Percentiles rank a stretch among this genome's conserved stretches.
phyloP scores from a whole-genome alignment of 495 filamentous ascomycete species.

The Astrothelium macrocarpum region DNA sequence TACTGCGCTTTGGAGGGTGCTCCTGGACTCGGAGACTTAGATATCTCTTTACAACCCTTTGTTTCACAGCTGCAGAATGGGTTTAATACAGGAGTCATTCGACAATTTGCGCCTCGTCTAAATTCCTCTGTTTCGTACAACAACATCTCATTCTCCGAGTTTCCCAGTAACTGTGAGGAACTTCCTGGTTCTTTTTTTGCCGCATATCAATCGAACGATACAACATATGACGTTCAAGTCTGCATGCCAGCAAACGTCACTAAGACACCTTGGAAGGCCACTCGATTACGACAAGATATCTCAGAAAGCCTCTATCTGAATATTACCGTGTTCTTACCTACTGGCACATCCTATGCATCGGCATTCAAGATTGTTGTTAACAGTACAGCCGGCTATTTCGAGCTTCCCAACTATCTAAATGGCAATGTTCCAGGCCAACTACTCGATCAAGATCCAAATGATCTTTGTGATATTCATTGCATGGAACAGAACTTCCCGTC shows the following conservation, averaged over 20 bases:
- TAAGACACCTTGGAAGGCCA: conserved; percentile 26
- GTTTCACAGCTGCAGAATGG: conserved; percentile 18
- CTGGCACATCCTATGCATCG: not conserved
- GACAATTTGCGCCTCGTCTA: conserved; percentile 28
- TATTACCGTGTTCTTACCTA: conserved; percentile 3
- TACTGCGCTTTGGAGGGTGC: not conserved
- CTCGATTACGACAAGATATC: conserved; percentile 28
- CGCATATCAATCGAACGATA: conserved; percentile 13
- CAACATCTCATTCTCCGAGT: conserved; percentile 15
- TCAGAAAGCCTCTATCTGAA: conserved; percentile 25
- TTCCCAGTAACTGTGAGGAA: conserved; percentile 19
- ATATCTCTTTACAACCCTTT: conserved; percentile 19
- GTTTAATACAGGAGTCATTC: conserved; percentile 24
- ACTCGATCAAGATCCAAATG: conserved; percentile 15
- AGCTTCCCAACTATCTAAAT: conserved; percentile 30
- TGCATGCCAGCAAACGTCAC: conserved; percentile 25
- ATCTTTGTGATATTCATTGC: conserved; percentile 10
- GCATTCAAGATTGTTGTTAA: conserved; percentile 9
- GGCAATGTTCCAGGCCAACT: conserved; percentile 19
- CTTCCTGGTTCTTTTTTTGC: conserved; percentile 16
- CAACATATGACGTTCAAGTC: conserved; percentile 15
- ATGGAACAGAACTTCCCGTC: not conserved
- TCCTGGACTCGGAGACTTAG: not conserved
- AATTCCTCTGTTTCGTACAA: conserved; percentile 25
- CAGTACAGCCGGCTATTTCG: conserved; percentile 31